These are phyloP conservation scores for Yarrowia hollandica DNA, from an alignment of 805 yeast species.

Conservation along the genomic window DNA sequence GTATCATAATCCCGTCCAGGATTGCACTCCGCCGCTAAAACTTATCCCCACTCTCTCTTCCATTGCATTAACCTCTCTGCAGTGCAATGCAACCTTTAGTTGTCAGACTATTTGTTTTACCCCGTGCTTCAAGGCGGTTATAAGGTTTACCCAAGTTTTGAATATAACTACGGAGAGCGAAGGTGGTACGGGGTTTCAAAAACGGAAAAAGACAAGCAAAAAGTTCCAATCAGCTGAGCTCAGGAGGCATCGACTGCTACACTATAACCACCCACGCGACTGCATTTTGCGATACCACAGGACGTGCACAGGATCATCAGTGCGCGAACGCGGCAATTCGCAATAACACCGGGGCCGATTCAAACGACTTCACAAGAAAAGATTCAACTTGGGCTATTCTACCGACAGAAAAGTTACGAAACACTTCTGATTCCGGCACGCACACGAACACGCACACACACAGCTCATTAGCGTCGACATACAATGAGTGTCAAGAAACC, in stretches of 20 bases:
- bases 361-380: too few species aligned
- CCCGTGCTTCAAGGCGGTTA: slow-evolving; percentile 4
- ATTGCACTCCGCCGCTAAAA: background rate
- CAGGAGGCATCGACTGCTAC: background rate
- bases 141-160: slow-evolving; percentile 4
- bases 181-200: slow-evolving; percentile 6
- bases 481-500: slow-evolving; percentile 26
- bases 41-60: background rate
- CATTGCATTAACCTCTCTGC: slow-evolving; percentile 13
- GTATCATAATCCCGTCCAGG: background rate
- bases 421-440: too few species aligned
- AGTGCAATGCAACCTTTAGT: slow-evolving; percentile 25
- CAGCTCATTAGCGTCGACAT: too few species aligned
- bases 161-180: slow-evolving; percentile 16
- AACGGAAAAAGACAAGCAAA: background rate
- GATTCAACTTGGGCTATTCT: too few species aligned
- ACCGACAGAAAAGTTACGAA: too few species aligned
- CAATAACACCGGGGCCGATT: too few species aligned
- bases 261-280: background rate
- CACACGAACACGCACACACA: too few species aligned
- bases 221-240: background rate
- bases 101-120: slow-evolving; percentile 22
- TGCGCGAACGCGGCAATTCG: too few species aligned
- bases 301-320: background rate
- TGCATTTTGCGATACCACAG: background rate